Percentiles rank a stretch among this genome's conserved stretches.
These are phyloP conservation scores for Salvia splendens DNA, from an alignment of 257 asterid genomes.

Conservation along the genomic window DNA sequence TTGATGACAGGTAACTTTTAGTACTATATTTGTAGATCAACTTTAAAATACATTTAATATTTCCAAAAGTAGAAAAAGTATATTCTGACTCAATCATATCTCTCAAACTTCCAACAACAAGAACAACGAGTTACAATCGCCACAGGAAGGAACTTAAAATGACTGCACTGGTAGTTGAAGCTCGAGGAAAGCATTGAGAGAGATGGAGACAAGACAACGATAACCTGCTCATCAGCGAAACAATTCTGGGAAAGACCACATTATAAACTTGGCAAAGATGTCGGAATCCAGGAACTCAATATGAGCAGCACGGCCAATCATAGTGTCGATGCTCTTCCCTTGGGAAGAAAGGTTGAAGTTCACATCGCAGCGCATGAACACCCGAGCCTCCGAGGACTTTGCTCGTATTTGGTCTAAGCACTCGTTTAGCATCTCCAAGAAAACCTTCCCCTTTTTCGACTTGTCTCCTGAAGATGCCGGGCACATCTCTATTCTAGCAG, in stretches of 20 bases:
- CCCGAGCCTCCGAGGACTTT: constrained; percentile 63
- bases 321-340: constrained; percentile 76
- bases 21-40: constrained; percentile 34
- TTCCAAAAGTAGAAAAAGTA: too few relatives aligned
- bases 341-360: constrained; percentile 67
- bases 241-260: constrained; percentile 87
- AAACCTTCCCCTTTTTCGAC: constrained; percentile 74
- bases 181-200: too few relatives aligned
- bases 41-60: neutral
- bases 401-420: constrained; percentile 86
- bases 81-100: too few relatives aligned
- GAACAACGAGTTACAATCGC: too few relatives aligned
- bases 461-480: constrained; percentile 77
- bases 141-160: too few relatives aligned
- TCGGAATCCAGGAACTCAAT: constrained; percentile 91
- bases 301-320: constrained; percentile 91
- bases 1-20: constrained; percentile 24
- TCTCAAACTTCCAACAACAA: too few relatives aligned
- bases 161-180: too few relatives aligned
- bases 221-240: constrained; percentile 45
- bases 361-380: constrained; percentile 84
- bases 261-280: constrained; percentile 69
- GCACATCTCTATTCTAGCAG: constrained; percentile 90
- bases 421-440: constrained; percentile 76
- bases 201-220: neutral